Base-by-base conservation (phyloP, 2,329 filamentous ascomycete genomes). In the Penicillium sp. region DNA sequence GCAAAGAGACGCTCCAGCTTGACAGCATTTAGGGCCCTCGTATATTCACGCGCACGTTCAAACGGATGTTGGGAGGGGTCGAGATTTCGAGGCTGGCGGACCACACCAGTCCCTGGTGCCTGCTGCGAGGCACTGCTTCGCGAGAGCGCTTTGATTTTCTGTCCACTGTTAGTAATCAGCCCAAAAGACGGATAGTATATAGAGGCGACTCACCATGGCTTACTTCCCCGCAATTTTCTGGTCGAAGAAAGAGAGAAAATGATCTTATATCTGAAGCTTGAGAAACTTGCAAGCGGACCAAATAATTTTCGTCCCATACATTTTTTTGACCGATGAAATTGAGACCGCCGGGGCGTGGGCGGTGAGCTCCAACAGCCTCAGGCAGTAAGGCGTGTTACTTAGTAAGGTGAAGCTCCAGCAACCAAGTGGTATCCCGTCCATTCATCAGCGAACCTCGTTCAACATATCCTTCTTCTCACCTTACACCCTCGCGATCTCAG, bases 1-100 rank as follows among this genome's bases (percentile, higher is more conserved):
- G 90, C 90, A 77, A 96, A 96, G 90, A 97, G 94, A 70, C 93
- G 90, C 80, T 97, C 92, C 64, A 97, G 81, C 78, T 97, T 97
- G 62, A 93, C 92, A 29, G 93, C 93, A 86, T 92, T 91, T 64
- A 91, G 82, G 11, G 90, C 89, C 69, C 89, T 81, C 15, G 89
- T 92, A 75, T 93, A 94, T 81, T 97, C 93, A 77, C 93, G 84
- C 51, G 93, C 93, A 72, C 92, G 86, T 79, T 96, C 93, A 78
- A 97, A 97, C 2, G 92, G 93, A 79, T 97, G 93, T 63, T 94
- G 85, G 47, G 91, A 89, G 30, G 93, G 91, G 79, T 96, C 91
- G 71, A 96, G 84, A 73, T 83, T 81, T 67, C 79, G 76, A 76
- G 78, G 78, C 67, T 82, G 77, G 66, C 77, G 79, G 63, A 79